Evolutionary conservation across 768 basidiomycete species (phyloP).

Genomic region (Boletus rubropictus): DNA sequence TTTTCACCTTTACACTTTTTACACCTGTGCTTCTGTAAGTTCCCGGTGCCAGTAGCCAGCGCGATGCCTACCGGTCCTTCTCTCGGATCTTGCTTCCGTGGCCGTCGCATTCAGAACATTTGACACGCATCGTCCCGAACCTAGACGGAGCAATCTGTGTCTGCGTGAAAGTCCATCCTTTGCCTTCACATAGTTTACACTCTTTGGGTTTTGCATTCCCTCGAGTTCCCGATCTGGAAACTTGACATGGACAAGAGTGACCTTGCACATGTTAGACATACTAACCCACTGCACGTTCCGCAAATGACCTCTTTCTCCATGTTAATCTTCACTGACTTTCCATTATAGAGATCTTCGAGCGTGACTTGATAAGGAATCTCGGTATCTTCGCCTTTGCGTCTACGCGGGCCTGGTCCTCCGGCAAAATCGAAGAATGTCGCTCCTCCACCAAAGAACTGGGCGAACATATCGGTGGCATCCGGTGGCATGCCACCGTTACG

Average conservation of each 20-base stretch:
- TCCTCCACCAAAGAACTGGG: constrained; percentile 61
- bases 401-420: constrained; percentile 41
- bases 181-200: constrained; percentile 79
- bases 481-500: constrained; percentile 39
- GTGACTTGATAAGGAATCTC: constrained; percentile 78
- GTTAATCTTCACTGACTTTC: constrained; percentile 82
- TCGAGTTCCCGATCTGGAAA: constrained; percentile 68
- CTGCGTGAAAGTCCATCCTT: constrained; percentile 64
- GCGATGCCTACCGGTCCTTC: constrained; percentile 63
- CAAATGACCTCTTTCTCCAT: constrained; percentile 85
- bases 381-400: constrained; percentile 64
- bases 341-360: constrained; percentile 89
- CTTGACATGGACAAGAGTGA: constrained; percentile 2
- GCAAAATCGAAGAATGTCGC: constrained; percentile 64
- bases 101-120: constrained; percentile 68
- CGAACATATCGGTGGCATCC: constrained; percentile 64
- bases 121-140: constrained; percentile 46
- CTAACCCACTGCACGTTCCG: constrained; percentile 72
- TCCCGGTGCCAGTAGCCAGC: neutral
- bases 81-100: constrained; percentile 68
- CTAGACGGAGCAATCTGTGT: constrained; percentile 47
- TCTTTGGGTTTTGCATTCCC: constrained; percentile 79
- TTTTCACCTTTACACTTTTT: constrained; percentile 92
- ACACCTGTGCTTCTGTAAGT: constrained; percentile 49
- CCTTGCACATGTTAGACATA: neutral